Conservation (phyloP, 2,329 filamentous ascomycete species). For the Paracoccidioides brasiliensis region DNA sequence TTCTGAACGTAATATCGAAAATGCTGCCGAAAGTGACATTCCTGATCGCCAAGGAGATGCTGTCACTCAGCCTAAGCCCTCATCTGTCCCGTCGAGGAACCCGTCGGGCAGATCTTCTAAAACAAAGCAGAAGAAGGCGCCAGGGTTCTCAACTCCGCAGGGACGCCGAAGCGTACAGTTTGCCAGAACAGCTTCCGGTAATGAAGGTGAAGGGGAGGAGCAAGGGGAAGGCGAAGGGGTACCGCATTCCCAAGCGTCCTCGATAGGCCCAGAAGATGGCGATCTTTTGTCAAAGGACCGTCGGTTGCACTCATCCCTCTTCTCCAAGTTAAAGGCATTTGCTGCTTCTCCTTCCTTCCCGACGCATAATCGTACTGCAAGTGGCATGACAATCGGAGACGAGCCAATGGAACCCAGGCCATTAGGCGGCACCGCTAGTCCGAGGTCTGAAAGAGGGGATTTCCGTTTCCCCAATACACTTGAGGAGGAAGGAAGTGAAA, state of each 20-base stretch:
- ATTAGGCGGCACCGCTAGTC: slow-evolving; percentile 29
- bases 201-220: slow-evolving; percentile 29
- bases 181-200: slow-evolving; percentile 42
- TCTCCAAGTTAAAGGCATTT: slow-evolving; percentile 66
- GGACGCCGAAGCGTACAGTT: slow-evolving; percentile 65
- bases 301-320: slow-evolving; percentile 48
- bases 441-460: slow-evolving; percentile 37
- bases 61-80: slow-evolving; percentile 8
- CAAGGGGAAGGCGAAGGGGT: slow-evolving; percentile 15
- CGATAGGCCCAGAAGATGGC: slow-evolving; percentile 48
- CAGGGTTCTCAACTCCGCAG: slow-evolving; percentile 25
- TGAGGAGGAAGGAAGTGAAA: slow-evolving; percentile 52
- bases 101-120: slow-evolving; percentile 16
- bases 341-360: slow-evolving; percentile 42
- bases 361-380: slow-evolving; percentile 38
- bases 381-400: slow-evolving; percentile 32
- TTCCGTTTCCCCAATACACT: slow-evolving; percentile 43
- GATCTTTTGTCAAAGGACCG: slow-evolving; percentile 47
- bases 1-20: neutral
- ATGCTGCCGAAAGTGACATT: neutral
- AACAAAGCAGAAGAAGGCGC: slow-evolving; percentile 16
- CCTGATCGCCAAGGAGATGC: neutral
- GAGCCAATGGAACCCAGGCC: slow-evolving; percentile 27
- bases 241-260: slow-evolving; percentile 48
- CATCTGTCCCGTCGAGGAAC: slow-evolving; percentile 15